Percentiles rank a stretch among this genome's conserved stretches.
These are phyloP conservation scores for Hysterium pulicare DNA, from an alignment of 2,329 filamentous ascomycete species.

Conservation along the genomic window DNA sequence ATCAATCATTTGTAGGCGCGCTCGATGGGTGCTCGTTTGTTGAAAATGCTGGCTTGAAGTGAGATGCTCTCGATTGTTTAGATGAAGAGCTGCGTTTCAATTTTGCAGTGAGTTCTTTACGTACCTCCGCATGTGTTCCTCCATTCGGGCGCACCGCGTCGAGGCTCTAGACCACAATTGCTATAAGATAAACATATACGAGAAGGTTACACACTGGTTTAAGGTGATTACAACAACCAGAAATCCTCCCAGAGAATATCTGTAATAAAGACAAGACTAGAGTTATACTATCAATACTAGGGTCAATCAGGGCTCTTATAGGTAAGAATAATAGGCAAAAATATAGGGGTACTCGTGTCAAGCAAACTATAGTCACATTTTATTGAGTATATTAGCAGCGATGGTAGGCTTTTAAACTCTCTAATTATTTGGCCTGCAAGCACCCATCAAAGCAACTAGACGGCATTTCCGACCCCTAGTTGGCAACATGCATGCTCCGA, in stretches of 20 bases:
- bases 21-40: too few species aligned
- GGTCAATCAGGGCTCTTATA: conserved; percentile 11
- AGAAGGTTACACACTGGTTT: conserved; percentile 14
- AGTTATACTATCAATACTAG: conserved; percentile 9
- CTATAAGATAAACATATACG: conserved; percentile 13
- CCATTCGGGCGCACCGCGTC: too few species aligned
- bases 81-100: too few species aligned
- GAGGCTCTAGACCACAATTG: conserved; percentile 13
- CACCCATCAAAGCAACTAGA: conserved; percentile 14
- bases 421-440: conserved; percentile 16
- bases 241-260: conserved; percentile 11
- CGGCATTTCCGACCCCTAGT: conserved; percentile 11
- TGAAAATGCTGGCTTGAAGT: too few species aligned
- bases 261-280: conserved; percentile 16
- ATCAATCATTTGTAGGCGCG: too few species aligned
- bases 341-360: conserved; percentile 10
- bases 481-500: conserved; percentile 10
- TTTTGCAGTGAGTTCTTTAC: too few species aligned
- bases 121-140: too few species aligned
- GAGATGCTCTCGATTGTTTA: too few species aligned
- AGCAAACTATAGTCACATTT: conserved; percentile 14
- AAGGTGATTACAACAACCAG: conserved; percentile 8
- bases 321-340: conserved; percentile 8
- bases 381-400: conserved; percentile 10
- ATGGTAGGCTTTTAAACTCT: conserved; percentile 12